Evolutionary conservation across 1,284 basidiomycete genomes (phyloP).

Genomic region (Pseudozyma hubeiensis): DNA sequence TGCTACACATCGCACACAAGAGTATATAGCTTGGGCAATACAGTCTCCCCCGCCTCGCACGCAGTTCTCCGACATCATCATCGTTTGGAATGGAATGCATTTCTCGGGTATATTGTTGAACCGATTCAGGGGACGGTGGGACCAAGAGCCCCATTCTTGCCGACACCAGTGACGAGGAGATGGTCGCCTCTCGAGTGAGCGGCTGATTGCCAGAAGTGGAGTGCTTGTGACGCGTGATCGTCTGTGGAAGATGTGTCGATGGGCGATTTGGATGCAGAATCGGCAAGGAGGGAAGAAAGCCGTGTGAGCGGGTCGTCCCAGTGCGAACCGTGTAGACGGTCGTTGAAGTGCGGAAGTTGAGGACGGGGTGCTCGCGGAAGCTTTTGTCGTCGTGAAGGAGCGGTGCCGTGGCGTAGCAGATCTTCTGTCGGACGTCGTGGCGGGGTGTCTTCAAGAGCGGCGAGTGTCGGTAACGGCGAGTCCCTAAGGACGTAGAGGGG

Average conservation of each 20-base stretch:
- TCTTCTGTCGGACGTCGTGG: no score
- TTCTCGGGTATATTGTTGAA: conserved; percentile 5
- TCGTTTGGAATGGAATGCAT: not conserved
- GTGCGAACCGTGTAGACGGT: conserved; percentile 28
- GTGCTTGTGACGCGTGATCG: conserved; percentile 3
- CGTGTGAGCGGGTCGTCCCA: conserved; percentile 24
- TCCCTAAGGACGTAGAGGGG: no score
- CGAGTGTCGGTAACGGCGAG: no score
- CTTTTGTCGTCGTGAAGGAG: not conserved
- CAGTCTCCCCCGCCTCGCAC: not conserved
- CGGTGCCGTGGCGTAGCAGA: no score
- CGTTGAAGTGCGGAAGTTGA: conserved; percentile 33
- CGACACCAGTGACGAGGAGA: conserved; percentile 36
- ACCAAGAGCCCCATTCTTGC: conserved; percentile 39
- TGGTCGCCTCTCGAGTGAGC: conserved; percentile 37
- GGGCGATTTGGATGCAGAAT: not conserved
- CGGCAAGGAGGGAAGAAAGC: not conserved
- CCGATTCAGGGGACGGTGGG: conserved; percentile 9
- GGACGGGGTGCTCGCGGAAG: conserved; percentile 5
- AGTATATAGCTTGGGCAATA: not conserved
- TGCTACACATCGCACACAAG: not conserved
- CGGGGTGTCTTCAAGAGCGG: no score
- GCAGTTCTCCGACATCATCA: not conserved
- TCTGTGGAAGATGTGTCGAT: not conserved
- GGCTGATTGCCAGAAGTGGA: conserved; percentile 32